Evolutionary conservation across 352 stramenopile genomes (phyloP).

Genomic region (Globisporangium mamillatum): DNA sequence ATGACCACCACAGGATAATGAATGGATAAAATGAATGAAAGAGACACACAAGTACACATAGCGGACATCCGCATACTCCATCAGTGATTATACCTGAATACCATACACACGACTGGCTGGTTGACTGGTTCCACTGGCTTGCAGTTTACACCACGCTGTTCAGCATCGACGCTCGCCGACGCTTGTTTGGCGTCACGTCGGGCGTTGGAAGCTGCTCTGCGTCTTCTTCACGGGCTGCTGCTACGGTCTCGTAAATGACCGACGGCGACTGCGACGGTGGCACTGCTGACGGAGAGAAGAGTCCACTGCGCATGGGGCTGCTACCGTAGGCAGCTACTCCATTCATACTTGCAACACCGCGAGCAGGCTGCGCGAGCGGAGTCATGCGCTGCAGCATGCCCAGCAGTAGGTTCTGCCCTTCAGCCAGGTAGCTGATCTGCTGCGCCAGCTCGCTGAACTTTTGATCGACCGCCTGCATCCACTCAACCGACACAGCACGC

Average conservation of each 20-base stretch:
- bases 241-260: neutral
- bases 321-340: neutral
- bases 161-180: constrained; percentile 2
- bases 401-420: constrained; percentile 17
- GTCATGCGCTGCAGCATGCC: constrained; percentile 16
- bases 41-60: neutral
- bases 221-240: neutral
- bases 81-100: neutral
- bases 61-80: neutral
- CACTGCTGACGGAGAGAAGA: neutral
- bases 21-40: neutral
- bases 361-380: neutral
- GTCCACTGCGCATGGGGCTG: neutral
- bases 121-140: neutral
- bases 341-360: neutral
- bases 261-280: neutral
- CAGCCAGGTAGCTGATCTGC: constrained; percentile 8
- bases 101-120: neutral
- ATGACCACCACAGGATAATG: neutral
- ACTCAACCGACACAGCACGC: constrained; percentile 1
- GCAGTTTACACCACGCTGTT: neutral
- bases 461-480: constrained; percentile 14
- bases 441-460: constrained; percentile 12
- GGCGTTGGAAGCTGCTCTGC: neutral
- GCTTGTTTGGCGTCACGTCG: constrained; percentile 1